A percentile compares a stretch with the other conserved stretches of the same genome.
Conservation (phyloP, 2,329 filamentous ascomycete genomes). For the Thermochaetoides dissita region DNA sequence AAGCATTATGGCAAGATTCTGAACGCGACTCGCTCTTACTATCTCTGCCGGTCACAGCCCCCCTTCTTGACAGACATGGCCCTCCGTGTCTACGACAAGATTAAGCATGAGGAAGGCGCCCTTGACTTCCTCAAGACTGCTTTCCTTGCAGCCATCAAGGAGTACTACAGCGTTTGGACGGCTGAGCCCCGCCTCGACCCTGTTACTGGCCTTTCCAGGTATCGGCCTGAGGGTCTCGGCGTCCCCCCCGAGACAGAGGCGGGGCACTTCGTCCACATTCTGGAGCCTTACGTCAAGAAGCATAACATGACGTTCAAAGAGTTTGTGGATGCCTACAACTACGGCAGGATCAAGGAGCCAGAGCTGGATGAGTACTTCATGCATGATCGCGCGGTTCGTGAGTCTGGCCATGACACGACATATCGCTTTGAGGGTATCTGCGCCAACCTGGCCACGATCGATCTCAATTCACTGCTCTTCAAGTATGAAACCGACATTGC, state of each 20-base stretch:
- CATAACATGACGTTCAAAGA: constrained; percentile 67
- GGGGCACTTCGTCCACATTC: constrained; percentile 69
- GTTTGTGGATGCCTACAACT: constrained; percentile 82
- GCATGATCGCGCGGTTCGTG: constrained; percentile 87
- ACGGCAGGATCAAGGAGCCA: constrained; percentile 60
- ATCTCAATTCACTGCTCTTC: constrained; percentile 87
- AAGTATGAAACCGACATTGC: constrained; percentile 96
- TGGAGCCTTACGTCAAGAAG: constrained; percentile 73
- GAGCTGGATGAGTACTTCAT: constrained; percentile 91
- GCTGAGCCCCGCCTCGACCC: constrained; percentile 63
- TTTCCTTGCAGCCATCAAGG: constrained; percentile 87
- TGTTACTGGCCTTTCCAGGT: constrained; percentile 66
- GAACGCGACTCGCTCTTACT: constrained; percentile 93
- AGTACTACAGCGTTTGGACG: constrained; percentile 86
- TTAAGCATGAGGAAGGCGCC: constrained; percentile 70
- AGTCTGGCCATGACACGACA: constrained; percentile 92
- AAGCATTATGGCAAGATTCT: constrained; percentile 97
- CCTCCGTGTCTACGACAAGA: constrained; percentile 81
- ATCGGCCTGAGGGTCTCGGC: constrained; percentile 68
- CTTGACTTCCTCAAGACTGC: constrained; percentile 67
- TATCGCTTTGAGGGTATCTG: constrained; percentile 83
- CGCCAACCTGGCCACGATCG: constrained; percentile 81
- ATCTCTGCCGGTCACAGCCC: constrained; percentile 83
- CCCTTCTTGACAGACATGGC: constrained; percentile 98
- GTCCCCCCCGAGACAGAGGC: constrained; percentile 88